Evolutionary conservation across 345 rosid species (phyloP), one percentile per base, ranked within the genome.

Genomic region (Heritiera littoralis): DNA sequence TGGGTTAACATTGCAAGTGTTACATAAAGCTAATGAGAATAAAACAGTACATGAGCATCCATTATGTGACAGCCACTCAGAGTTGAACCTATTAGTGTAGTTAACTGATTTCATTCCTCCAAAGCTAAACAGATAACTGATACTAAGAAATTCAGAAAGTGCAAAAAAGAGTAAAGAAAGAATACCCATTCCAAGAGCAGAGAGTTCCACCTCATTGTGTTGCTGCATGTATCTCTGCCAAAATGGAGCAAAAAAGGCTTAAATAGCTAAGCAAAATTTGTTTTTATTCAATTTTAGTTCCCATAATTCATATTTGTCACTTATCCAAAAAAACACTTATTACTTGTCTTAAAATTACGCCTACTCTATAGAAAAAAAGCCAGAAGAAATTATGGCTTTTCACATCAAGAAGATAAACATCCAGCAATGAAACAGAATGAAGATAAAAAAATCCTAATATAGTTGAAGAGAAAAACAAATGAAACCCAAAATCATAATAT

Each of bases 221-320:
- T 89, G 94, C 85, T 89, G 92, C 90, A 90, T 90, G 75, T 92
- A 92, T 86, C 94, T 90, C 97, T 92, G 93, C 85, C 68, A 83
- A 79, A 11, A 65, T 1, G 54, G 66, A 70, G 15, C 64, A 58
- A 43, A 52, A 17, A 1, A 10, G 14, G 61, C 6, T 66, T 66
- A 67, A 54, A 74, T 38, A 77, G 64, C 18, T n/a, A 9, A 35
- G 14, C 13, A 58, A 49, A 55, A 56, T 6, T 30, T 3, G 1
- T 7, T 51, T 1, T 49, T 7, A 1, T 30, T 7, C 6, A 13
- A 15, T 4, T 51, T 71, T 30, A 49, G 11, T 28, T 30, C 41
- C 15, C 1, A n/a, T 28, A 69, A 46, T 69, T 69, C 73, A 32
- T 30, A 69, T 46, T 45, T 12, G 8, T 55, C 59, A 55, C 59